Evolutionary conservation across 1,139 yeast species (phyloP), one percentile per base, ranked within the genome.

Genomic region (Suhomyces bribrorum): DNA sequence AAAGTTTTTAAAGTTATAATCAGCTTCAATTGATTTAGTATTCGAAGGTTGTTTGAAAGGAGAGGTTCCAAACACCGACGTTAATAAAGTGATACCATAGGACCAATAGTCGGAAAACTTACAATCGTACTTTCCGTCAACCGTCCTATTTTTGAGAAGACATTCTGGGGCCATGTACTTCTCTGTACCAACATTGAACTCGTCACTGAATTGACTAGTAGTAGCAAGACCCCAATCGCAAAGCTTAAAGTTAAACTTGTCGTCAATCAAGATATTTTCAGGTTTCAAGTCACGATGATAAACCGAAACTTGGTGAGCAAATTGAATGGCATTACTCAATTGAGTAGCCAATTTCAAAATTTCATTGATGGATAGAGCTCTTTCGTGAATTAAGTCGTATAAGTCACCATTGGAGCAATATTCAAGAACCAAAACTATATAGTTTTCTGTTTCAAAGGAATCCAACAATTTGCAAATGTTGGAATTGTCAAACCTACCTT

Each of bases 171-270:
- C 78, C 80, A 77, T 75, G 50, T 75, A 77, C 52, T 74, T 75
- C 47, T 76, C 81, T 6, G 81, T 75, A 27, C 82, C 82, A 30
- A 77, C 77, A 47, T 72, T 68, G 51, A 72, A 75, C 43, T 75
- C 79, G 27, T 55, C 48, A 45, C 64, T 69, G 33, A 54, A 51
- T 31, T 66, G 47, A 14, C 48, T 47, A 34, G 57, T 57, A 2
- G 81, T 74, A 20, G 80, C 68, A 43, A 77, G 64, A 4, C 82
- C 82, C 81, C 81, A 77, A 56, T 77, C 81, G 53, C 81, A 75
- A 37, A 77, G 54, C 57, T 76, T 76, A 41, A 73, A 66, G 38
- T 64, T 53, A 32, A 72, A 73, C 38, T 59, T 49, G 36, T 54
- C 57, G 38, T 61, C 62, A 40, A 76, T 59, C 41, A 77, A 59